Evolutionary conservation across 768 basidiomycete genomes (phyloP).

Genomic region (Auriculariales sp.): DNA sequence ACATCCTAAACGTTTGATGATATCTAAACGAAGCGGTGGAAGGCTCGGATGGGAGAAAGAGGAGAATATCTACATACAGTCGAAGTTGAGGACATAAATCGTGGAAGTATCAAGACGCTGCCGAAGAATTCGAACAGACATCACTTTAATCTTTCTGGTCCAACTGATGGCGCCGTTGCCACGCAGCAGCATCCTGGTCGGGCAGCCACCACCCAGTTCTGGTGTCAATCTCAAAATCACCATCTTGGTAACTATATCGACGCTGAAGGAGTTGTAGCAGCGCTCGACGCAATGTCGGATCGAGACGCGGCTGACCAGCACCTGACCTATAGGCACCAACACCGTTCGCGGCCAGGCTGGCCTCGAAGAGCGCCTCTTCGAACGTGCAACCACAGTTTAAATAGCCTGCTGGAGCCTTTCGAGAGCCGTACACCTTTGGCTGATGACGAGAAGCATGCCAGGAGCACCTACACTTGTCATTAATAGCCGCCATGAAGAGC

Average conservation of each 20-base stretch:
- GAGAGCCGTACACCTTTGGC: constrained; percentile 59
- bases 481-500: constrained; percentile 81
- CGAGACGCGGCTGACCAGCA: constrained; percentile 79
- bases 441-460: constrained; percentile 85
- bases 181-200: constrained; percentile 38
- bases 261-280: constrained; percentile 55
- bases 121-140: too few relatives aligned
- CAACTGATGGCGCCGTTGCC: constrained; percentile 4
- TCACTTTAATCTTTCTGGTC: too few relatives aligned
- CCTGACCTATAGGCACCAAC: constrained; percentile 67
- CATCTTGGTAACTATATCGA: constrained; percentile 68
- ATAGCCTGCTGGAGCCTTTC: constrained; percentile 61
- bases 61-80: too few relatives aligned
- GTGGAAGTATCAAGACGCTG: too few relatives aligned
- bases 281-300: constrained; percentile 72
- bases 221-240: constrained; percentile 68
- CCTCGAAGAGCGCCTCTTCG: constrained; percentile 78
- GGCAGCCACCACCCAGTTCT: constrained; percentile 50
- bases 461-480: constrained; percentile 72
- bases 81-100: too few relatives aligned
- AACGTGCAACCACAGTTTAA: constrained; percentile 80
- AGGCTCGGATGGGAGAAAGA: too few relatives aligned
- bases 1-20: too few relatives aligned
- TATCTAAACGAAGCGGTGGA: too few relatives aligned
- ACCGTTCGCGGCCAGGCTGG: constrained; percentile 60